These are phyloP conservation scores for Termitomyces sp. DNA, from an alignment of 768 basidiomycete genomes.

Conservation along the genomic window DNA sequence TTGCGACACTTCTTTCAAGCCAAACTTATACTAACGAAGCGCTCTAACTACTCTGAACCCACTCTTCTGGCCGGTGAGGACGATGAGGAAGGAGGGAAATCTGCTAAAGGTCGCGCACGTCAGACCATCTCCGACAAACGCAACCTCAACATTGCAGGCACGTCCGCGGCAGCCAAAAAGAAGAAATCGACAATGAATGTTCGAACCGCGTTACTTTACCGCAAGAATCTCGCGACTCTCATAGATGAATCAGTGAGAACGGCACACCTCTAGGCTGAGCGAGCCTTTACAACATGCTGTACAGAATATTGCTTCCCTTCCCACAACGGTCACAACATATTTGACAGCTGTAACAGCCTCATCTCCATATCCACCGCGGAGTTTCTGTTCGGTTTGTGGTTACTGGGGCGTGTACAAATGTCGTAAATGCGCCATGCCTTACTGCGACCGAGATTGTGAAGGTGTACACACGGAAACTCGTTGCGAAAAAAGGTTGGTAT, in stretches of 20 bases:
- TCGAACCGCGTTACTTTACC: conserved; percentile 74
- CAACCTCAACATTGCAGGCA: conserved; percentile 42
- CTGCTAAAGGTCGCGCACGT: conserved; percentile 63
- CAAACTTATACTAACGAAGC: conserved; percentile 32
- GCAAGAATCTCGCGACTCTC: conserved; percentile 68
- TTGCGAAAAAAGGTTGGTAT: conserved; percentile 71
- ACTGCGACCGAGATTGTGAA: conserved; percentile 71
- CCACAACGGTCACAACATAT: conserved; percentile 57
- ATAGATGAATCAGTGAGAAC: conserved; percentile 77
- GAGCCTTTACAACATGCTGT: conserved; percentile 1
- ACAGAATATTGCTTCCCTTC: conserved; percentile 55
- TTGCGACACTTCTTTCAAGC: conserved; percentile 2
- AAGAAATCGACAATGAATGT: conserved; percentile 82
- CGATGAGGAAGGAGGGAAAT: conserved; percentile 38
- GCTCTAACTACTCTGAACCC: conserved; percentile 73
- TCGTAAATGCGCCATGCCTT: conserved; percentile 69
- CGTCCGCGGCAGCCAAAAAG: conserved; percentile 47
- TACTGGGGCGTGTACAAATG: conserved; percentile 81
- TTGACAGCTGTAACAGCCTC: conserved; percentile 61
- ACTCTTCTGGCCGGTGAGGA: conserved; percentile 41
- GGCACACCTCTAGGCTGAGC: neutral
- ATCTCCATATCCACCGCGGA: conserved; percentile 57
- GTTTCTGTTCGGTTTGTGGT: conserved; percentile 82
- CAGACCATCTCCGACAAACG: conserved; percentile 80
- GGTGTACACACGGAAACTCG: conserved; percentile 72